Conservation (phyloP, 2,329 filamentous ascomycete genomes). For the Rosellinia necatrix region DNA sequence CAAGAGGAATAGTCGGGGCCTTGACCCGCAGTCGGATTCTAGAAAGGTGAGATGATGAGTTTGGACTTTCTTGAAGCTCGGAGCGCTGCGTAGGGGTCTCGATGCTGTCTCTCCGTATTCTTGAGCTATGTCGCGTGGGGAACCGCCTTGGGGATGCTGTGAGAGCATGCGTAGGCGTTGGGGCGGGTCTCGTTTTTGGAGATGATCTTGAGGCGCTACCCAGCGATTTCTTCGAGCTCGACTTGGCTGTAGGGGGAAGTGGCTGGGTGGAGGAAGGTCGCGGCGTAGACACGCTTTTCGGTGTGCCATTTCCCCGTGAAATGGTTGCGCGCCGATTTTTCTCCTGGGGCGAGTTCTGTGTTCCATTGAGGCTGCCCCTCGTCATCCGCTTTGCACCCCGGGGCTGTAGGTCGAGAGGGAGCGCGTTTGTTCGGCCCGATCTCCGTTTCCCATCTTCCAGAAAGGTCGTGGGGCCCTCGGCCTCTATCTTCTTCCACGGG, state of each 20-base stretch:
- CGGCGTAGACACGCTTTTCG: constrained; percentile 39
- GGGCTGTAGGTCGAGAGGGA: constrained; percentile 58
- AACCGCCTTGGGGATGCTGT: constrained; percentile 43
- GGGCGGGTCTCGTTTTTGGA: constrained; percentile 44
- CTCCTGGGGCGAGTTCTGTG: constrained; percentile 42
- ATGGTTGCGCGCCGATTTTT: constrained; percentile 38
- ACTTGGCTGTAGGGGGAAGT: constrained; percentile 29
- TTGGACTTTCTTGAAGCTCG: constrained; percentile 32
- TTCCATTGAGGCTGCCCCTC: constrained; percentile 48
- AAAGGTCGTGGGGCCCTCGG: constrained; percentile 87
- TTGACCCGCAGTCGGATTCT: constrained; percentile 56
- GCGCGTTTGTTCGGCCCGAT: constrained; percentile 65
- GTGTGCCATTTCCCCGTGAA: constrained; percentile 41
- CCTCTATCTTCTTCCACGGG: constrained; percentile 87
- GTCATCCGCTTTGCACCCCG: constrained; percentile 57
- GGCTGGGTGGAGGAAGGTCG: constrained; percentile 38
- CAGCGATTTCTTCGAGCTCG: constrained; percentile 32
- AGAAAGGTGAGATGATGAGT: constrained; percentile 33
- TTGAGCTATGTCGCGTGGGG: constrained; percentile 50
- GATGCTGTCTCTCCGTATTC: constrained; percentile 41
- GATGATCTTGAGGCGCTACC: constrained; percentile 31
- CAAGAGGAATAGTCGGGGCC: constrained; percentile 57
- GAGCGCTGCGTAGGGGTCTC: constrained; percentile 34
- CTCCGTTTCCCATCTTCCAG: constrained; percentile 72
- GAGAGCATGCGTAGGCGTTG: constrained; percentile 47